phyloP scores from a whole-genome alignment of 2,329 filamentous ascomycete species.

The Lecanicillium sp. region DNA sequence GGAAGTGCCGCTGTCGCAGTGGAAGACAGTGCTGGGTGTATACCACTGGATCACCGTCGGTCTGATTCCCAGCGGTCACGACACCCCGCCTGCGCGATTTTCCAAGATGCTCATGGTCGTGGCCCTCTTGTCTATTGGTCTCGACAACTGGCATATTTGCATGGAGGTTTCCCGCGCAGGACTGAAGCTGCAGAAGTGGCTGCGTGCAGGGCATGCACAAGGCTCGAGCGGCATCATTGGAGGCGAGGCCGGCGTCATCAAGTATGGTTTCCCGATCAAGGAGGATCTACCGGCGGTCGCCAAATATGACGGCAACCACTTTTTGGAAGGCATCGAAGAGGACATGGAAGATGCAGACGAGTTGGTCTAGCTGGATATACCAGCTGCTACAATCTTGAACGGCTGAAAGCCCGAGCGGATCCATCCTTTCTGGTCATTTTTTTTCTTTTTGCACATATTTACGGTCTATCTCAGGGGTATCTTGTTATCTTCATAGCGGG shows the following conservation, averaged over 20 bases:
- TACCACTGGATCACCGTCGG: constrained; percentile 43
- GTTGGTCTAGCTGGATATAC: no score
- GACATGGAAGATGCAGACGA: constrained; percentile 12
- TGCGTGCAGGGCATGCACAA: constrained; percentile 24
- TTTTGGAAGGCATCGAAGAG: constrained; percentile 9
- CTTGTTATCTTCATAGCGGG: neutral
- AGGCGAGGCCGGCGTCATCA: constrained; percentile 10
- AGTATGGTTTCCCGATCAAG: constrained; percentile 13
- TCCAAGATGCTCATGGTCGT: constrained; percentile 40
- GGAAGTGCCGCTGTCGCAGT: constrained; percentile 39
- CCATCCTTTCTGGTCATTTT: neutral
- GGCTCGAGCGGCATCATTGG: neutral
- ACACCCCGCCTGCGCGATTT: constrained; percentile 36
- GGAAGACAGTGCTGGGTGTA: constrained; percentile 42
- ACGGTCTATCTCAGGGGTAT: neutral
- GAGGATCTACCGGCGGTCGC: constrained; percentile 11
- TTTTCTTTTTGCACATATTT: neutral
- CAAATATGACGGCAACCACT: constrained; percentile 11
- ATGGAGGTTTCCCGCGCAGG: constrained; percentile 30
- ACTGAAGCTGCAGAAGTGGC: constrained; percentile 38
- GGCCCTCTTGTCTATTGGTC: constrained; percentile 38
- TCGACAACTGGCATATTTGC: constrained; percentile 44
- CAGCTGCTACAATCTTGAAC: no score
- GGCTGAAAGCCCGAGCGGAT: no score
- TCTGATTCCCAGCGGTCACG: constrained; percentile 34